Conservation (phyloP, 257 asterid species). For the Scutellaria barbata region DNA sequence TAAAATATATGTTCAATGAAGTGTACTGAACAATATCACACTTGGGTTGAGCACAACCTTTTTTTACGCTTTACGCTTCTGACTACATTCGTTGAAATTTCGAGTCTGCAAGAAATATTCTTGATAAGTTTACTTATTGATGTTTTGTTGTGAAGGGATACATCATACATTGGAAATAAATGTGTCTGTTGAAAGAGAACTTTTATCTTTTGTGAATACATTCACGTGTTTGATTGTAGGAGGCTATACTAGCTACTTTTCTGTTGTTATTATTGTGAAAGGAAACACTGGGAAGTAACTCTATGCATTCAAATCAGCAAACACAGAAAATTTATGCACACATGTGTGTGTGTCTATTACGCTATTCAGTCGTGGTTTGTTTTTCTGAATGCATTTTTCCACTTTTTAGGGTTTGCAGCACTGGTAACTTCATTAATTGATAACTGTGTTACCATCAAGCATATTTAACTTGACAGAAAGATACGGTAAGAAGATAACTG, state of each 20-base stretch:
- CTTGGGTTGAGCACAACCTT: no score
- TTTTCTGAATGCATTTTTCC: background rate
- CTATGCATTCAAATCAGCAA: no score
- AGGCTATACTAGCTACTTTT: background rate
- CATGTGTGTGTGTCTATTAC: background rate
- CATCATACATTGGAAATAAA: background rate
- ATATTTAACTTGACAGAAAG: background rate
- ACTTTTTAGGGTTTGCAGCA: background rate
- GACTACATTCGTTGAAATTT: conserved; percentile 9
- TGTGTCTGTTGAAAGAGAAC: background rate
- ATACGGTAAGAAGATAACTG: background rate
- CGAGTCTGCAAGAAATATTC: background rate
- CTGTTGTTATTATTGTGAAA: background rate
- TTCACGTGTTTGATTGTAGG: background rate
- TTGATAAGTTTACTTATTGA: background rate
- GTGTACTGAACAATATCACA: no score
- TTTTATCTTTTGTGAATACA: background rate
- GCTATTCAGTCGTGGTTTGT: background rate
- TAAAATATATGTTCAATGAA: no score
- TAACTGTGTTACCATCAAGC: background rate
- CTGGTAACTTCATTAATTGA: background rate
- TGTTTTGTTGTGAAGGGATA: background rate
- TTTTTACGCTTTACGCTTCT: background rate
- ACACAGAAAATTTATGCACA: background rate
- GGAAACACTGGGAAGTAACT: no score